phyloP scores from a whole-genome alignment of 2,329 filamentous ascomycete species.

The Aureobasidium pullulans region DNA sequence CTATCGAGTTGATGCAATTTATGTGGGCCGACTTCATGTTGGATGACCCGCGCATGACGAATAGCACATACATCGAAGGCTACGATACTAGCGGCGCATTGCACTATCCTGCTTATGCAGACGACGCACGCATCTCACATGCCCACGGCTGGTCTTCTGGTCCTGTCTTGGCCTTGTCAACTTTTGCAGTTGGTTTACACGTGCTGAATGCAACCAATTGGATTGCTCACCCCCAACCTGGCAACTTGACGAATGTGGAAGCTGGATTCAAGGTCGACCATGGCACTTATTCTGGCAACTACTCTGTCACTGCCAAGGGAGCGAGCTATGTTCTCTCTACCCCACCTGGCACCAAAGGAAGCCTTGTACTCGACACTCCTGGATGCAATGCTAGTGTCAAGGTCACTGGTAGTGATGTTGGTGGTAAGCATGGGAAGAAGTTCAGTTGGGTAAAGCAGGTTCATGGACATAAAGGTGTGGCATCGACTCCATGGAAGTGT shows the following conservation, averaged over 20 bases:
- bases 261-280: conserved; percentile 12
- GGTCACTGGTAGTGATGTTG: neutral
- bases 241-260: conserved; percentile 9
- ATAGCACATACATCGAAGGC: conserved; percentile 46
- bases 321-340: conserved; percentile 1
- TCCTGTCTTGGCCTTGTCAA: conserved; percentile 38
- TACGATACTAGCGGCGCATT: conserved; percentile 40
- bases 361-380: neutral
- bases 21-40: conserved; percentile 51
- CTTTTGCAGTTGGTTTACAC: conserved; percentile 36
- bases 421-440: neutral
- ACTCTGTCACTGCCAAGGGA: neutral
- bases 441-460: neutral
- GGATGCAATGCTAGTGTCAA: neutral
- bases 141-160: conserved; percentile 47
- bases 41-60: conserved; percentile 46
- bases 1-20: conserved; percentile 37
- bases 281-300: conserved; percentile 7
- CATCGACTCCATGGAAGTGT: neutral
- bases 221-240: conserved; percentile 14
- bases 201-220: conserved; percentile 25
- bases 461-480: neutral
- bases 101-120: conserved; percentile 43
- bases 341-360: neutral
- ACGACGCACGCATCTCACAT: conserved; percentile 42